Percentiles rank a stretch among this genome's conserved stretches.
Evolutionary conservation across 2,329 filamentous ascomycete species (phyloP).

Genomic region (Fusarium sp.): DNA sequence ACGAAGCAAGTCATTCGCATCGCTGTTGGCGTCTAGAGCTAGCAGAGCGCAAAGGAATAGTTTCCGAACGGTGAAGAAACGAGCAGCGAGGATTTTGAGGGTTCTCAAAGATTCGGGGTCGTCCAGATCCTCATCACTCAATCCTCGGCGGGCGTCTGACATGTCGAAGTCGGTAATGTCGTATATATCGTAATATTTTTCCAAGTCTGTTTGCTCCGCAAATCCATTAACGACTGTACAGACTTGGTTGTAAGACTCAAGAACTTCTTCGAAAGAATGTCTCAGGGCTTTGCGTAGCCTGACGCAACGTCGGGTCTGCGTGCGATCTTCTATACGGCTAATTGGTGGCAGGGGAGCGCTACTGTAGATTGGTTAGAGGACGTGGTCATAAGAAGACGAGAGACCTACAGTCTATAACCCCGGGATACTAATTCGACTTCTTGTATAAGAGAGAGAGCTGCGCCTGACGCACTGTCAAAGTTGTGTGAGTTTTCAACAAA

Average conservation of each 20-base stretch:
- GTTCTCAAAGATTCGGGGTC: slow-evolving; percentile 82
- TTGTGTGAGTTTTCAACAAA: slow-evolving; percentile 82
- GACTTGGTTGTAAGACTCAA: slow-evolving; percentile 79
- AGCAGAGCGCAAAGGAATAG: slow-evolving; percentile 90
- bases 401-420: slow-evolving; percentile 82
- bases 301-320: slow-evolving; percentile 81
- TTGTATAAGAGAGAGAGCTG: slow-evolving; percentile 85
- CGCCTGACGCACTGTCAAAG: slow-evolving; percentile 81
- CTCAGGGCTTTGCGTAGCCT: slow-evolving; percentile 83
- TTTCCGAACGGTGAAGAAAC: slow-evolving; percentile 84
- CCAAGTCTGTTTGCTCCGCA: slow-evolving; percentile 83
- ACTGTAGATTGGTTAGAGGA: slow-evolving; percentile 58
- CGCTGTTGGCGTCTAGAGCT: slow-evolving; percentile 84
- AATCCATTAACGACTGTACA: slow-evolving; percentile 77
- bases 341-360: slow-evolving; percentile 93
- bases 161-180: slow-evolving; percentile 81
- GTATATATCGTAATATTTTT: slow-evolving; percentile 93
- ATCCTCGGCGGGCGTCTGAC: slow-evolving; percentile 74
- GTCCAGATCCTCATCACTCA: slow-evolving; percentile 76
- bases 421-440: slow-evolving; percentile 96
- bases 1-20: slow-evolving; percentile 78
- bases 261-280: slow-evolving; percentile 74
- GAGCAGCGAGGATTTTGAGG: slow-evolving; percentile 83
- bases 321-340: slow-evolving; percentile 86
- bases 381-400: not conserved